Conservation (phyloP, 1,139 yeast species). For the Nakaseomyces delphensis region DNA sequence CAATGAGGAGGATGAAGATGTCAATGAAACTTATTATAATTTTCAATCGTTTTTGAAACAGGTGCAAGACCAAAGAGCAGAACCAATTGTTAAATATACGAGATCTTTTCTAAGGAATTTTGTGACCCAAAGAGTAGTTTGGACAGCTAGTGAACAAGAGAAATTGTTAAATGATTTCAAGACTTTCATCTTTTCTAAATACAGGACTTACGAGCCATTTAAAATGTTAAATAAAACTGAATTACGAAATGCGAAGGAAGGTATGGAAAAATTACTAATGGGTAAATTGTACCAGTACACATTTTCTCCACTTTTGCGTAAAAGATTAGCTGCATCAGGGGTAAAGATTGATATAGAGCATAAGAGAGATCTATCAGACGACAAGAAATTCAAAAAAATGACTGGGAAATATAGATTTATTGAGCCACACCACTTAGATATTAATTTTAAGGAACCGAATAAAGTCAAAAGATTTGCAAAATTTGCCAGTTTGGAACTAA, state of each 20-base stretch:
- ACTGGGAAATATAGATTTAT: slow-evolving; percentile 66
- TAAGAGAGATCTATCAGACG: slow-evolving; percentile 54
- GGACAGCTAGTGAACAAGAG: slow-evolving; percentile 70
- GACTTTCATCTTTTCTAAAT: slow-evolving; percentile 57
- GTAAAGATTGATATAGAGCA: slow-evolving; percentile 41
- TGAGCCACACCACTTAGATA: slow-evolving; percentile 70
- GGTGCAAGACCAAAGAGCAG: slow-evolving; percentile 67
- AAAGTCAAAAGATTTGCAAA: slow-evolving; percentile 54
- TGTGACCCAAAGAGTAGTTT: slow-evolving; percentile 44
- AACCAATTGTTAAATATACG: slow-evolving; percentile 80
- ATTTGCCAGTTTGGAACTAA: slow-evolving; percentile 63
- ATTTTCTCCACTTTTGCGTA: slow-evolving; percentile 67
- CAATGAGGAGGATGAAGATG: slow-evolving; percentile 12
- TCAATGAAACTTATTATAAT: slow-evolving; percentile 36
- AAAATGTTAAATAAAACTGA: slow-evolving; percentile 51
- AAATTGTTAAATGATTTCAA: slow-evolving; percentile 71
- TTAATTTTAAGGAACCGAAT: slow-evolving; percentile 34
- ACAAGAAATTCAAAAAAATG: slow-evolving; percentile 47
- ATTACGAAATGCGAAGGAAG: slow-evolving; percentile 73
- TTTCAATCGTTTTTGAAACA: slow-evolving; percentile 72
- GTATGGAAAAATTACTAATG: slow-evolving; percentile 87
- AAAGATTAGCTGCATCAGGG: slow-evolving; percentile 25
- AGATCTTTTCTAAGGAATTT: slow-evolving; percentile 75
- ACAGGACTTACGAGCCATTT: slow-evolving; percentile 65
- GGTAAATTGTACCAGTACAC: slow-evolving; percentile 71